phyloP scores from a whole-genome alignment of 768 basidiomycete species.

The Dioszegia hungarica region DNA sequence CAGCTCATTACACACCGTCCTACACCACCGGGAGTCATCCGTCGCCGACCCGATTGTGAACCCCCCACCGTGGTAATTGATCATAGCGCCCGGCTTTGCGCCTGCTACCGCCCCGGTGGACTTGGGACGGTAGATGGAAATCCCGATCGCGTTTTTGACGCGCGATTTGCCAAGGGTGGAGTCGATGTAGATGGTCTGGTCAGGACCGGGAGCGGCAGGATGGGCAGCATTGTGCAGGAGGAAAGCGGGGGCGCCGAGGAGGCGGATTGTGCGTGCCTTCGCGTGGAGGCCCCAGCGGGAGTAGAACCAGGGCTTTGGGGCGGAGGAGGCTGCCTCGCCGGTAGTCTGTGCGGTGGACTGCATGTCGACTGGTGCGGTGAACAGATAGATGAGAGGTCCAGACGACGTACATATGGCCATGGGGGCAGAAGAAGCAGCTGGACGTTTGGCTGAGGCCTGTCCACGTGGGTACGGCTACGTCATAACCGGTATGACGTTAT shows the following conservation, averaged over 20 bases:
- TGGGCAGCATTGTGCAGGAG: constrained; percentile 5
- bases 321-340: not conserved
- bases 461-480: no score
- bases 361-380: no score
- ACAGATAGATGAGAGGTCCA: no score
- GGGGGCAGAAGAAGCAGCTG: no score
- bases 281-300: constrained; percentile 4
- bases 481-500: no score
- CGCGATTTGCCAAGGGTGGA: not conserved
- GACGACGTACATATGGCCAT: no score
- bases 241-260: not conserved
- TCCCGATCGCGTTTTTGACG: not conserved
- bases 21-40: constrained; percentile 28
- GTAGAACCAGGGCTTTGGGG: not conserved
- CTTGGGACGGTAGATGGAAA: constrained; percentile 8
- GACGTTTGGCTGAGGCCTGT: no score
- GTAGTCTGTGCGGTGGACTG: no score
- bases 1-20: constrained; percentile 10
- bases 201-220: constrained; percentile 3
- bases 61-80: constrained; percentile 23
- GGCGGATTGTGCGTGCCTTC: constrained; percentile 1
- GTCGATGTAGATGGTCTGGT: constrained; percentile 1
- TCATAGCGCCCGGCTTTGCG: not conserved
- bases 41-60: constrained; percentile 19
- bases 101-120: not conserved